A percentile compares a stretch with the other conserved stretches of the same genome.
These are phyloP conservation scores for Kitagawia praeruptora DNA, from an alignment of 129 eudicot species.

Conservation along the genomic window DNA sequence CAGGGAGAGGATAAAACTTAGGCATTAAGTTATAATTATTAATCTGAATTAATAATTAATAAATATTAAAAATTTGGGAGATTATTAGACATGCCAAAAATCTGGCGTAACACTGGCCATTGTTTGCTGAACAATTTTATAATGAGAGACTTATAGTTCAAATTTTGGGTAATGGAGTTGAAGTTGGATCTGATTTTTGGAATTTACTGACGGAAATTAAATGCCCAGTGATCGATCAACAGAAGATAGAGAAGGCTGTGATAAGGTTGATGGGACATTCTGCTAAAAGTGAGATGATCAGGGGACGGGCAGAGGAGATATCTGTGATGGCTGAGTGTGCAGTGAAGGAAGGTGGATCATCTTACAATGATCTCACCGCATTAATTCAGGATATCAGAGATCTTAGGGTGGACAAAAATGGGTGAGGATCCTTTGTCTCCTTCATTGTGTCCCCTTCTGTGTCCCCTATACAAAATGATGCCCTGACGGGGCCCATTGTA, in stretches of 20 bases:
- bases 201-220: background rate
- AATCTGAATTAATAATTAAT: no score
- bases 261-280: background rate
- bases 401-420: no score
- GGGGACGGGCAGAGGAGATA: background rate
- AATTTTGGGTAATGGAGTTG: background rate
- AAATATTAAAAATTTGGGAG: no score
- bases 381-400: background rate
- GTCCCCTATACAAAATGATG: no score
- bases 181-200: background rate
- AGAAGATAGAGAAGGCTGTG: background rate
- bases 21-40: no score
- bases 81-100: no score
- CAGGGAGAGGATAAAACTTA: no score
- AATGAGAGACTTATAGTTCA: background rate
- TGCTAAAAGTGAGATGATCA: background rate
- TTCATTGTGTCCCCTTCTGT: no score
- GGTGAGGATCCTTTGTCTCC: no score
- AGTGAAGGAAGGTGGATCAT: background rate
- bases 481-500: no score
- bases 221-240: background rate
- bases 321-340: background rate
- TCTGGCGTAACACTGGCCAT: no score
- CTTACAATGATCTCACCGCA: background rate
- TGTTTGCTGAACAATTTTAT: constrained; percentile 34